These are phyloP conservation scores for Zoysia japonica DNA, from an alignment of 176 grass and related monocot species.

Conservation along the genomic window DNA sequence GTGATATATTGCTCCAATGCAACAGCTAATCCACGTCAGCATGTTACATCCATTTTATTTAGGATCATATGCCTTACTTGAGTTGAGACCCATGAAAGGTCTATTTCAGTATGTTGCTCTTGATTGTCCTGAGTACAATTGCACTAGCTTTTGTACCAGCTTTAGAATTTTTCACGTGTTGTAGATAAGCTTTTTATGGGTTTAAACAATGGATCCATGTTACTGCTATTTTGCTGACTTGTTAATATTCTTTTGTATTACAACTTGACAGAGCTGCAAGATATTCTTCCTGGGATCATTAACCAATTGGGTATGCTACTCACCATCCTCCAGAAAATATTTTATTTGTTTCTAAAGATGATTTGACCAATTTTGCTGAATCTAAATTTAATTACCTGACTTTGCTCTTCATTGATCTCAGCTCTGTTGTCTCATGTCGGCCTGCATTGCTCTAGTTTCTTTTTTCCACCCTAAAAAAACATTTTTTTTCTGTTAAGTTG, in stretches of 20 bases:
- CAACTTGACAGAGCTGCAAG: constrained; percentile 81
- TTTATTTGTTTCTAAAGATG: not conserved
- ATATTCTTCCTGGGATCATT: constrained; percentile 89
- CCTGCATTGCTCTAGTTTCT: not conserved
- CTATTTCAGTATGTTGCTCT: not conserved
- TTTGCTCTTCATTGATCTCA: not conserved
- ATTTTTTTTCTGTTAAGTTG: not conserved
- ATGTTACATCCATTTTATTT: not conserved
- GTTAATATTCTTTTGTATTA: constrained; percentile 17
- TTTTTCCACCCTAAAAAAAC: no score
- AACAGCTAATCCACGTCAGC: not conserved
- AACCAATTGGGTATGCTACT: constrained; percentile 81
- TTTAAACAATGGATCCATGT: not conserved
- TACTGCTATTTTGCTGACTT: not conserved
- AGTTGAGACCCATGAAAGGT: not conserved
- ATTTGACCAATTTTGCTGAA: not conserved
- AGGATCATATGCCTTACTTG: not conserved
- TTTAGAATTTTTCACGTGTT: not conserved
- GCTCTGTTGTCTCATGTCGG: not conserved
- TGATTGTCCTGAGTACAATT: not conserved
- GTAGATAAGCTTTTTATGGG: not conserved
- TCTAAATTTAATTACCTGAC: not conserved
- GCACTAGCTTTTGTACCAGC: not conserved
- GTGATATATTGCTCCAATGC: not conserved
- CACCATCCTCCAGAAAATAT: not conserved